phyloP scores from a whole-genome alignment of 352 stramenopile species.

The Thalassiosira allenii region DNA sequence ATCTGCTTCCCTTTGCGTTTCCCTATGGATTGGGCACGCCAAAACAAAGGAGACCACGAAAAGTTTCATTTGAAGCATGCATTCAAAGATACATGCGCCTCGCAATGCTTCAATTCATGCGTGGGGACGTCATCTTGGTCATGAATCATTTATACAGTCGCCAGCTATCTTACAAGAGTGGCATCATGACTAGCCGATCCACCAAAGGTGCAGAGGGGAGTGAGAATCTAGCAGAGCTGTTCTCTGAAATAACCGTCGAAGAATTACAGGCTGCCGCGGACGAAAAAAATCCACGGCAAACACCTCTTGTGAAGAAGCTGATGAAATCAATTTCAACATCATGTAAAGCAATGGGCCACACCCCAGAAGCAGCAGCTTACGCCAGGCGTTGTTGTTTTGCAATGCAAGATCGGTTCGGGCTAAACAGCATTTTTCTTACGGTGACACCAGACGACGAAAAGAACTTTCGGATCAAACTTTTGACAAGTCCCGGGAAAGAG shows the following conservation, averaged over 20 bases:
- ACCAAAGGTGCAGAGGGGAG: not conserved
- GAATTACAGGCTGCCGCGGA: not conserved
- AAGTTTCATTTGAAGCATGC: constrained; percentile 1
- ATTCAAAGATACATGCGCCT: constrained; percentile 18
- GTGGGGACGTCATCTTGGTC: constrained; percentile 21
- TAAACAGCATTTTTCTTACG: constrained; percentile 13
- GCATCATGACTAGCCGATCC: not conserved
- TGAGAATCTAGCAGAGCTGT: too few species aligned
- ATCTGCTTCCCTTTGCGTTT: constrained; percentile 29
- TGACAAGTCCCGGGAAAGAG: too few species aligned
- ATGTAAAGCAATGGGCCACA: constrained; percentile 13
- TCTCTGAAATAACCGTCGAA: too few species aligned
- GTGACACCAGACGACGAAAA: constrained; percentile 3
- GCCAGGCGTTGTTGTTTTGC: constrained; percentile 5
- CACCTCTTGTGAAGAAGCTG: not conserved
- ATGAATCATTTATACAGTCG: constrained; percentile 11
- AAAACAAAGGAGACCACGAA: not conserved
- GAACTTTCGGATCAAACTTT: too few species aligned
- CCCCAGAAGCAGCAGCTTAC: not conserved
- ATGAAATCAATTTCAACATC: constrained; percentile 13
- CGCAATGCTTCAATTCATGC: constrained; percentile 26
- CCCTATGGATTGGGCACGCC: constrained; percentile 18
- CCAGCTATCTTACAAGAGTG: constrained; percentile 2
- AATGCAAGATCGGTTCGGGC: constrained; percentile 12
- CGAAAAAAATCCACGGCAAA: not conserved